A percentile compares a stretch with the other conserved stretches of the same genome.
phyloP scores from a whole-genome alignment of 257 asterid genomes.

The Rubia yunnanensis region DNA sequence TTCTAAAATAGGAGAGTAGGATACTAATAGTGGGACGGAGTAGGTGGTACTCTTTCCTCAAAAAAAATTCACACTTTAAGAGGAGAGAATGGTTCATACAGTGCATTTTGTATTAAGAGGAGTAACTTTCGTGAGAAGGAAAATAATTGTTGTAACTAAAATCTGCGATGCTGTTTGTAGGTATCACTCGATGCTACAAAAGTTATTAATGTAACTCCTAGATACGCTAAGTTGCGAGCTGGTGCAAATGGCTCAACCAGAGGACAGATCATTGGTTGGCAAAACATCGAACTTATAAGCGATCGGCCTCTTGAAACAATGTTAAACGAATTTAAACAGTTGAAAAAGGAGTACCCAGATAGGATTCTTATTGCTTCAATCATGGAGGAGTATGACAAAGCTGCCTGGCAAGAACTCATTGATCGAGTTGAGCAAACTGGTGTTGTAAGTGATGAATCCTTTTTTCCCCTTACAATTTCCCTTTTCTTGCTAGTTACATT shows the following conservation, averaged over 20 bases:
- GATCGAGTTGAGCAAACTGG: constrained; percentile 86
- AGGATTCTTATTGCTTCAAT: constrained; percentile 94
- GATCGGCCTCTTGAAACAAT: constrained; percentile 89
- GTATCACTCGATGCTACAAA: constrained; percentile 88
- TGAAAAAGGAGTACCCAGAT: constrained; percentile 84
- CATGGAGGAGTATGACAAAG: constrained; percentile 90
- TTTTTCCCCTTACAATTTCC: not conserved
- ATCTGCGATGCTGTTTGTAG: constrained; percentile 23
- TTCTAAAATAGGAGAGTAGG: no score
- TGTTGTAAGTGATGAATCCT: constrained; percentile 46
- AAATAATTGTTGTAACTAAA: not conserved
- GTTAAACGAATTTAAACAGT: constrained; percentile 71
- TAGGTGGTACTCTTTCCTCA: no score
- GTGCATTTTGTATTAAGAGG: not conserved
- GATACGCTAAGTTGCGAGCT: constrained; percentile 77
- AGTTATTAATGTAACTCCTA: constrained; percentile 91
- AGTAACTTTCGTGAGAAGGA: not conserved
- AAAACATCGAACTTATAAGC: constrained; percentile 89
- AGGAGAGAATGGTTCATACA: not conserved
- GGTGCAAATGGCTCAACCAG: constrained; percentile 71
- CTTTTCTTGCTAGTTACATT: not conserved
- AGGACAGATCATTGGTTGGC: constrained; percentile 91
- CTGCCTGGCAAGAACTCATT: constrained; percentile 92
- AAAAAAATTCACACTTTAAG: no score
- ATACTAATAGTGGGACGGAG: no score